Conservation (phyloP, 805 yeast genomes). For the Saccharomycopsis synnaedendra region DNA sequence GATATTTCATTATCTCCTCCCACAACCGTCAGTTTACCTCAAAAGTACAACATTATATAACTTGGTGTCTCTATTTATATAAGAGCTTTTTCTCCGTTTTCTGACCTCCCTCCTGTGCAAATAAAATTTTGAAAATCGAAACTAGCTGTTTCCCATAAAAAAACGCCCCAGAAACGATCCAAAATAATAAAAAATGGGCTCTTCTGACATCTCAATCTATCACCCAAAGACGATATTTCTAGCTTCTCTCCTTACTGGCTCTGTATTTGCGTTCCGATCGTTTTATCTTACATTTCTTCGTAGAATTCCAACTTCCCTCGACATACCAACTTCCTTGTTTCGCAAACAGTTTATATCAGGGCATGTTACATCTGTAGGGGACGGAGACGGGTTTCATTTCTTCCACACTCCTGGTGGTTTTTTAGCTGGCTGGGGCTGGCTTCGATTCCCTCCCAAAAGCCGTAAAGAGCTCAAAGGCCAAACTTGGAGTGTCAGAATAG, state of each 20-base stretch:
- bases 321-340: constrained; percentile 38
- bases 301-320: constrained; percentile 36
- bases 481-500: constrained; percentile 72
- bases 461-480: constrained; percentile 30
- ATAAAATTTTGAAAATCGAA: too few species aligned
- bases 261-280: constrained; percentile 30
- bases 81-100: too few species aligned
- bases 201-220: constrained; percentile 7
- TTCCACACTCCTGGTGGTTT: constrained; percentile 91
- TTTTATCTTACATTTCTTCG: constrained; percentile 36
- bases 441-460: constrained; percentile 35
- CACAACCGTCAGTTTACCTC: too few species aligned
- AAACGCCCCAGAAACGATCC: too few species aligned
- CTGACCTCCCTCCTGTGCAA: too few species aligned
- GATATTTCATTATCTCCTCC: too few species aligned
- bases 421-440: constrained; percentile 89
- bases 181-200: not conserved
- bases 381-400: constrained; percentile 89
- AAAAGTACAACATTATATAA: too few species aligned
- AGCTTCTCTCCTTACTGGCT: constrained; percentile 25
- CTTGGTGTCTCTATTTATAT: too few species aligned
- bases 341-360: constrained; percentile 45
- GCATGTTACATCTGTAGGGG: constrained; percentile 82
- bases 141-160: too few species aligned
- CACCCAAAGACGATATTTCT: constrained; percentile 21